Conservation (phyloP, 2,329 filamentous ascomycete genomes). For the Orbilia javanica region DNA sequence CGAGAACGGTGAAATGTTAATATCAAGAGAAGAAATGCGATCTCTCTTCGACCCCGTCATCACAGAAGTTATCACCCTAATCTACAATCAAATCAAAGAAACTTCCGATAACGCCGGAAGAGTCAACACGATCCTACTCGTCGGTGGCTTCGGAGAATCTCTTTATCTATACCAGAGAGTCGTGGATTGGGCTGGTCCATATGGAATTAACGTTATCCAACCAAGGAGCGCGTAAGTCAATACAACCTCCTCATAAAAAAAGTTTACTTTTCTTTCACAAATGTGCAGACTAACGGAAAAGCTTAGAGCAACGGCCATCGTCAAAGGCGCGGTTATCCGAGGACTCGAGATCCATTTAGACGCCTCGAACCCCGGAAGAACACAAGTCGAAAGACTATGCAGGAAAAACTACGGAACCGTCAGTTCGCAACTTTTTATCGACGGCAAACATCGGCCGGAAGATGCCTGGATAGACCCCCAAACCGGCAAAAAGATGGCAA, state of each 20-base stretch:
- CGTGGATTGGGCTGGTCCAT: conserved; percentile 48
- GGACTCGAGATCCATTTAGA: conserved; percentile 54
- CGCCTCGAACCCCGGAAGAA: conserved; percentile 49
- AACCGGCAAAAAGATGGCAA: conserved; percentile 54
- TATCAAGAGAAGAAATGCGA: conserved; percentile 60
- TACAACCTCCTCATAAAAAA: neutral
- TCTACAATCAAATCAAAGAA: conserved; percentile 60
- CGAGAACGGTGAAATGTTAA: conserved; percentile 53
- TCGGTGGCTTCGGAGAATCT: conserved; percentile 61
- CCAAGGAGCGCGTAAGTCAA: conserved; percentile 53
- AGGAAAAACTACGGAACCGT: conserved; percentile 58
- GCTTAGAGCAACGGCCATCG: conserved; percentile 50
- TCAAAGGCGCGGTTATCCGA: conserved; percentile 54
- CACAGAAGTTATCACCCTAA: conserved; percentile 58
- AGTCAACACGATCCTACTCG: conserved; percentile 59
- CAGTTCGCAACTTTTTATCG: conserved; percentile 56
- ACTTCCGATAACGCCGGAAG: conserved; percentile 52
- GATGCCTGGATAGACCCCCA: conserved; percentile 58
- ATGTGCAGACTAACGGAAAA: conserved; percentile 2
- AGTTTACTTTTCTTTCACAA: too few species aligned
- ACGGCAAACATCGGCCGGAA: conserved; percentile 48
- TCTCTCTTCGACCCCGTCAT: conserved; percentile 61
- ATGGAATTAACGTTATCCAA: conserved; percentile 52
- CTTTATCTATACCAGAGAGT: conserved; percentile 60
- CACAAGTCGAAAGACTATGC: conserved; percentile 52